These are phyloP conservation scores for Entomortierella chlamydospora DNA, from an alignment of 192 early-diverging fungal species.

Conservation along the genomic window DNA sequence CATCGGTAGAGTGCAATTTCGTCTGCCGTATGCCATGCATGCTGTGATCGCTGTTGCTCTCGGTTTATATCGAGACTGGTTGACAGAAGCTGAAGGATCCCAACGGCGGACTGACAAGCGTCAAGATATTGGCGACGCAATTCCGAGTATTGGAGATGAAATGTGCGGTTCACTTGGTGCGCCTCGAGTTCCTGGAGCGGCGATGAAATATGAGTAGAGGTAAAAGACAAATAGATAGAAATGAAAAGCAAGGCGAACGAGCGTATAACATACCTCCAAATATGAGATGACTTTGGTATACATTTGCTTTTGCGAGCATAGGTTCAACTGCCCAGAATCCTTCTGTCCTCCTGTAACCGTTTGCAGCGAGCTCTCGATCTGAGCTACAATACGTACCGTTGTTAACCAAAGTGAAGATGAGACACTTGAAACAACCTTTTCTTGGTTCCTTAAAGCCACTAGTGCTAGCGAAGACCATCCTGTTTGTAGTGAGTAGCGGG, in stretches of 20 bases:
- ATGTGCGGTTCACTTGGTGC: slow-evolving; percentile 28
- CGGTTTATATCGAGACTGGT: slow-evolving; percentile 1
- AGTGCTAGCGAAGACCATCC: slow-evolving; percentile 39
- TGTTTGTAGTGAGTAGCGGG: slow-evolving; percentile 31
- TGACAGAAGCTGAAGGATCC: slow-evolving; percentile 23
- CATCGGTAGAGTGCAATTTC: slow-evolving; percentile 19
- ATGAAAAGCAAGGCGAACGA: neutral
- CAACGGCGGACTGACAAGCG: slow-evolving; percentile 19
- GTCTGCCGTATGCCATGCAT: neutral
- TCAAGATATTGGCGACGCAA: slow-evolving; percentile 31
- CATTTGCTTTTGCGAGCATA: slow-evolving; percentile 38
- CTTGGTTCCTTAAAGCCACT: slow-evolving; percentile 27
- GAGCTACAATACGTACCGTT: slow-evolving; percentile 17
- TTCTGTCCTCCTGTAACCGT: neutral
- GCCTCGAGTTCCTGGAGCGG: slow-evolving; percentile 35
- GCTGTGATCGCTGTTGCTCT: neutral
- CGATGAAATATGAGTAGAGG: too few species aligned
- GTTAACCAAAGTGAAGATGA: slow-evolving; percentile 31
- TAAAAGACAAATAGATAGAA: too few species aligned
- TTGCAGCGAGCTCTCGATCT: slow-evolving; percentile 37
- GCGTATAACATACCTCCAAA: slow-evolving; percentile 35
- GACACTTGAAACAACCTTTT: slow-evolving; percentile 13
- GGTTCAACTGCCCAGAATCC: slow-evolving; percentile 5
- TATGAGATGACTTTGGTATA: slow-evolving; percentile 31
- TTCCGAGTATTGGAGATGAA: slow-evolving; percentile 22